A percentile compares a stretch with the other conserved stretches of the same genome.
Conservation (phyloP, 306 rosid genomes). For the Vigna angularis region DNA sequence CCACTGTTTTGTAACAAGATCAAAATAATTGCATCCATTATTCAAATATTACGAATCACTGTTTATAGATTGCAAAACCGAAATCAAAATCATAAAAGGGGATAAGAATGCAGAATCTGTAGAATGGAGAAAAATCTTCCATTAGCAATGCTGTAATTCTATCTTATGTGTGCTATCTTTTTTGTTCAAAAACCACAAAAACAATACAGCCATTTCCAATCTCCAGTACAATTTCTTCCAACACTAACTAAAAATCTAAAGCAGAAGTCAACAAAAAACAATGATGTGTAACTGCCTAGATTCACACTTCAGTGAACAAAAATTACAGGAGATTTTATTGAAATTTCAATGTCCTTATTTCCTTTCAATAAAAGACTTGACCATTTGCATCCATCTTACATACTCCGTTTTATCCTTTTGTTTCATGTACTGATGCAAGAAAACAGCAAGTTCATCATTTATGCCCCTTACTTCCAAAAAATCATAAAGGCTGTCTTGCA, state of each 20-base stretch:
- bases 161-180: background rate
- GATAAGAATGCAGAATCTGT: background rate
- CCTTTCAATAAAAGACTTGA: constrained; percentile 76
- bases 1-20: constrained; percentile 32
- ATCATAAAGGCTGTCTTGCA: constrained; percentile 75
- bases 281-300: constrained; percentile 23
- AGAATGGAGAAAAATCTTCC: constrained; percentile 3
- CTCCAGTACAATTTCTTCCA: constrained; percentile 9
- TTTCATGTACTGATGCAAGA: constrained; percentile 78
- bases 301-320: constrained; percentile 24
- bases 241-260: constrained; percentile 24
- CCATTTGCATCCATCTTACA: constrained; percentile 76
- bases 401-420: constrained; percentile 79
- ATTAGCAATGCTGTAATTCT: background rate
- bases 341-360: constrained; percentile 47
- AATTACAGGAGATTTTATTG: constrained; percentile 32
- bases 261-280: background rate
- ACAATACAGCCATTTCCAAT: constrained; percentile 37
- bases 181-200: constrained; percentile 11
- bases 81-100: constrained; percentile 1
- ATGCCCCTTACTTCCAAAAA: constrained; percentile 86
- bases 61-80: constrained; percentile 6
- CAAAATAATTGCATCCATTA: constrained; percentile 12
- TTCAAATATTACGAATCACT: background rate
- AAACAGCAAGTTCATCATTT: constrained; percentile 67